Percentiles rank a stretch among this genome's conserved stretches.
phyloP scores from a whole-genome alignment of 2,329 filamentous ascomycete species.

The Malbranchea zuffiana region DNA sequence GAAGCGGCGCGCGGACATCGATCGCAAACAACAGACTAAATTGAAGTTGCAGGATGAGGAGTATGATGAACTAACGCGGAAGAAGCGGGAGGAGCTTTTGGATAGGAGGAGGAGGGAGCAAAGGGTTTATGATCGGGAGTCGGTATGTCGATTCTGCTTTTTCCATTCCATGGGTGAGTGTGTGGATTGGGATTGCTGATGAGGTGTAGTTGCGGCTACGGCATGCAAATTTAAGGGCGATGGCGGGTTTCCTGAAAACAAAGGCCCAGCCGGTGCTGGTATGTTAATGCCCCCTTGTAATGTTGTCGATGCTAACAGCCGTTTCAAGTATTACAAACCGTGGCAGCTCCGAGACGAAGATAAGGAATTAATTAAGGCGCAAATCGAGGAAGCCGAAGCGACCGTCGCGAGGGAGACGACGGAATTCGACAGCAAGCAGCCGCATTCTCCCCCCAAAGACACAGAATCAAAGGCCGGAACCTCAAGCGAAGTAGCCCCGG shows the following conservation, averaged over 20 bases:
- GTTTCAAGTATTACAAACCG: conserved; percentile 66
- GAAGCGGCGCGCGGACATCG: conserved; percentile 66
- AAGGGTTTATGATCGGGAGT: conserved; percentile 61
- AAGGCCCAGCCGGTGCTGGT: conserved; percentile 62
- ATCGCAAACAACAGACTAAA: conserved; percentile 66
- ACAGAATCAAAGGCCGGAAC: conserved; percentile 16
- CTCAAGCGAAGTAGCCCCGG: conserved; percentile 15
- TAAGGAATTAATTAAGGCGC: conserved; percentile 57
- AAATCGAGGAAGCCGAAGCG: conserved; percentile 55
- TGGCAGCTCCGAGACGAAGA: conserved; percentile 63
- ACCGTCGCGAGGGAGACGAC: conserved; percentile 54
- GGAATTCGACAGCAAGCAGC: conserved; percentile 43
- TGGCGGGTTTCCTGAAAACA: conserved; percentile 64
- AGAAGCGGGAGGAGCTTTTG: conserved; percentile 53
- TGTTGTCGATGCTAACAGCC: conserved; percentile 16
- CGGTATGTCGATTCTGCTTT: conserved; percentile 45
- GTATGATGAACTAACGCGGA: conserved; percentile 55
- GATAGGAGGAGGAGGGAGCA: conserved; percentile 57
- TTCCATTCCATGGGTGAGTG: not conserved
- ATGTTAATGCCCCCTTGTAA: conserved; percentile 28
- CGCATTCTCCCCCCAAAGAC: conserved; percentile 14
- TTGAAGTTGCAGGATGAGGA: conserved; percentile 63
- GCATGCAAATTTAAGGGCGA: conserved; percentile 60
- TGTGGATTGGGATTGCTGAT: conserved; percentile 20
- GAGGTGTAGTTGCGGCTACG: conserved; percentile 57